Evolutionary conservation across 306 rosid species (phyloP), one percentile per base, ranked within the genome.

Genomic region (Hippophae tibetana): DNA sequence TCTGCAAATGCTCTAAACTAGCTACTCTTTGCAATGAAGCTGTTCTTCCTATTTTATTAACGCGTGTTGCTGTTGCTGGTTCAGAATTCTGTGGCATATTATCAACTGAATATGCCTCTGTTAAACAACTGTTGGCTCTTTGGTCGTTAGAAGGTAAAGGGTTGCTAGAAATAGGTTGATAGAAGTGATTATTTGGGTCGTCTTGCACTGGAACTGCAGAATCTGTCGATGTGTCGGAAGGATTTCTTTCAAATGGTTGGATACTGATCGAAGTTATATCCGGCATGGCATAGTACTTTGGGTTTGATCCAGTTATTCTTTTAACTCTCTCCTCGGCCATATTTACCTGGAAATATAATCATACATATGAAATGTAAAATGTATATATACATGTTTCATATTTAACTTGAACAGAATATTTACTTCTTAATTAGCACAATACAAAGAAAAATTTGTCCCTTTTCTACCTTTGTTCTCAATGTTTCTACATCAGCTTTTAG

Each of bases 1-100:
- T 88, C 80, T 92, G 97, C 63, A 88, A 88, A 76, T 80, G 86
- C 78, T 92, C 99, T 81, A 92, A 80, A 82, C 99, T 88, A 52
- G 95, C 94, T 71, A 88, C 99, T 61, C 99, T 77, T 69, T 56
- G 90, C 70, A 88, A 54, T 49, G 95, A 86, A 56, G 71, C 60
- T 42, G 84, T 40, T 73, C 61, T 65, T 50, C 80, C 87, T 50
- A 71, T 73, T 82, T 78, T 83, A 76, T 78, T 83, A 52, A 73
- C 83, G 5, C 67, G 54, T 8, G 72, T 62, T 43, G 79, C 64
- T 48, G 82, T 4, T 31, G 38, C 5, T 31, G 38, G 38, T 31
- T 31, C 67, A 47, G 72, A 46, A 52, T 58, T 75, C 69, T 64
- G 76, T 73, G 68, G 87, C 65, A 52, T 82, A 56, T 14, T 77